Base-by-base conservation (phyloP, 129 eudicot genomes). In the Centrapalus pauciflorus region DNA sequence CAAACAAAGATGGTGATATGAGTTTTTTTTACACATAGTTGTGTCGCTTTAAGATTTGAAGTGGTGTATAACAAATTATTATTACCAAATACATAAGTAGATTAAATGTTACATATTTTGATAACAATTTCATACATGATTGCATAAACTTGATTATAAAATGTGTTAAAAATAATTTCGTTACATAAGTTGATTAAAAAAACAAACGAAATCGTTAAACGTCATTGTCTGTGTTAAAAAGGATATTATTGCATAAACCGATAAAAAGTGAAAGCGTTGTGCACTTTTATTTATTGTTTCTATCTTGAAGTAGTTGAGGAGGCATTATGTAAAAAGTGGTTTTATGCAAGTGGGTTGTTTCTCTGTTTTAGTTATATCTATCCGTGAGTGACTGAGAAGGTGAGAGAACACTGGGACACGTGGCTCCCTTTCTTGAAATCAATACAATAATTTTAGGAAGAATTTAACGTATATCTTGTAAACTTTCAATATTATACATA, bases 271-370 rank as follows among this genome's bases (percentile, higher is more conserved):
- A 0, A 45, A n/a, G n/a, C 7, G 19, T 38, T 27, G 8, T 70
- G 1, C 19, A 6, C 19, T 9, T 43, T 21, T 25, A 10, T 38
- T 24, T 55, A 13, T 51, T 40, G 66, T 70, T 66, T 16, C n/a
- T 70, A 33, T 70, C 45, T 56, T 50, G 52, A 65, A 63, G 78
- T 51, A 45, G 72, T 64, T 74, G 67, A 41, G 17, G 67, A 41
- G 17, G 30, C 78, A 55, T 74, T 41, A 55, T 74, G 52, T 28
- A 41, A 30, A 60, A 60, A 71, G 76, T 32, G 61, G 41, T 59
- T 61, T 23, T 71, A 34, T 59, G 69, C 76, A 71, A 74, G 65
- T 73, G 77, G 77, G 70, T 35, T 63, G 49, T 62, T 57, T 73
- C 64, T 10, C 51, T 25, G 41, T 64, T 25, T 23, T 54, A 64